Percentiles rank a stretch among this genome's conserved stretches.
phyloP scores from a whole-genome alignment of 2,329 filamentous ascomycete species.

The Aureobasidium leucospermi region DNA sequence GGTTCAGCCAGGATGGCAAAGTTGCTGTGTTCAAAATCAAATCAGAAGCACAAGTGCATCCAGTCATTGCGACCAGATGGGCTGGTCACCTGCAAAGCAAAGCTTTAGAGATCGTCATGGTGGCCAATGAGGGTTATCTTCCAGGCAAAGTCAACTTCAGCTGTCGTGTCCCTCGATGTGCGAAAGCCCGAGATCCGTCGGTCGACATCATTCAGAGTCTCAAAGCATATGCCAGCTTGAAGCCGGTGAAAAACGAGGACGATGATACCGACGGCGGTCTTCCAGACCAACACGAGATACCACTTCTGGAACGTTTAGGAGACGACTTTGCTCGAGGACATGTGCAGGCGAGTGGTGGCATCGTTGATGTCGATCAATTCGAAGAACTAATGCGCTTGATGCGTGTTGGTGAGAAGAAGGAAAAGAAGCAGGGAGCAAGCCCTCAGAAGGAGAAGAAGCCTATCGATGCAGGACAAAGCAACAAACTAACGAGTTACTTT shows the following conservation, averaged over 20 bases:
- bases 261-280: neutral
- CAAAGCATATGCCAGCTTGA: conserved; percentile 40
- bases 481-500: conserved; percentile 52
- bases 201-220: conserved; percentile 58
- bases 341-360: conserved; percentile 60
- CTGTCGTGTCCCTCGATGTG: conserved; percentile 54
- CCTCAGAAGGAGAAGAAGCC: conserved; percentile 29
- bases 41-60: conserved; percentile 56
- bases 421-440: conserved; percentile 29
- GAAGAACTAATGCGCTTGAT: conserved; percentile 56
- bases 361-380: conserved; percentile 54
- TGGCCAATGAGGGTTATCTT: conserved; percentile 60
- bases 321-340: conserved; percentile 60
- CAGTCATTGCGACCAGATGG: conserved; percentile 61
- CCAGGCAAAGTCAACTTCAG: conserved; percentile 60
- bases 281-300: conserved; percentile 13
- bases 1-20: conserved; percentile 55
- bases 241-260: conserved; percentile 14
- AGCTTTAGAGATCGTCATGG: conserved; percentile 56
- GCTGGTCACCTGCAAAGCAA: conserved; percentile 52
- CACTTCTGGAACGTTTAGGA: conserved; percentile 46
- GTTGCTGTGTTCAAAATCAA: conserved; percentile 57
- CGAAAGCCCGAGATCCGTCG: conserved; percentile 45
- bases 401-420: conserved; percentile 50
- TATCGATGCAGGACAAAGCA: conserved; percentile 39